These are phyloP conservation scores for Lactarius hatsudake DNA, from an alignment of 768 basidiomycete species.

Conservation along the genomic window DNA sequence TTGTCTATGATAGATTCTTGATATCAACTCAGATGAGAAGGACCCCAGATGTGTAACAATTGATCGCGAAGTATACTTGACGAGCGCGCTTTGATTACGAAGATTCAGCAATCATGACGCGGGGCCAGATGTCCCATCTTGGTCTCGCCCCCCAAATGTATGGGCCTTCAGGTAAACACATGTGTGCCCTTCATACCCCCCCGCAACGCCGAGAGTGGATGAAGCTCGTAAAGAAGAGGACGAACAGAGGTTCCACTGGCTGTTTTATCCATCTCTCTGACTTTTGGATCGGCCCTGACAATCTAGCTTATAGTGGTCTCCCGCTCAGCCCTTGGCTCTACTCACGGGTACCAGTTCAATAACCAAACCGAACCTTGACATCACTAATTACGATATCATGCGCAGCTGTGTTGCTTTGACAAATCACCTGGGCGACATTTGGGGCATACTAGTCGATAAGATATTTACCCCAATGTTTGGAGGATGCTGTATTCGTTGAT, in stretches of 20 bases:
- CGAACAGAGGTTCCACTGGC: neutral
- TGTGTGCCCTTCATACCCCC: neutral
- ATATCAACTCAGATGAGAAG: slow-evolving; percentile 7
- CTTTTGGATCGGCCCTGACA: neutral
- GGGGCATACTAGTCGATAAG: neutral
- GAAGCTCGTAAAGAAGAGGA: neutral
- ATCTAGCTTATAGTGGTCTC: neutral
- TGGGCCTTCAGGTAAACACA: neutral
- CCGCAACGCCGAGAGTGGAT: neutral
- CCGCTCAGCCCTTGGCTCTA: neutral
- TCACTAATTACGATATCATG: neutral
- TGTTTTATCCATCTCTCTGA: neutral
- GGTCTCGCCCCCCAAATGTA: neutral
- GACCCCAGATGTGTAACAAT: neutral
- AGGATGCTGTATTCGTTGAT: neutral
- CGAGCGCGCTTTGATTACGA: neutral
- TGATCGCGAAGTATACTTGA: neutral
- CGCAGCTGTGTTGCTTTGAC: neutral
- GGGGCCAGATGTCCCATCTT: neutral
- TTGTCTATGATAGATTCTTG: too few species aligned
- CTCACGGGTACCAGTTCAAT: neutral
- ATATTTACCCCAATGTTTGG: neutral
- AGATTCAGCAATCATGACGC: neutral
- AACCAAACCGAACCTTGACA: neutral
- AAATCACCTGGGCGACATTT: neutral